Percentiles rank a stretch among this genome's conserved stretches.
These are phyloP conservation scores for Echinochloa phyllopogon DNA, from an alignment of 176 grass and related monocot genomes.

Conservation along the genomic window DNA sequence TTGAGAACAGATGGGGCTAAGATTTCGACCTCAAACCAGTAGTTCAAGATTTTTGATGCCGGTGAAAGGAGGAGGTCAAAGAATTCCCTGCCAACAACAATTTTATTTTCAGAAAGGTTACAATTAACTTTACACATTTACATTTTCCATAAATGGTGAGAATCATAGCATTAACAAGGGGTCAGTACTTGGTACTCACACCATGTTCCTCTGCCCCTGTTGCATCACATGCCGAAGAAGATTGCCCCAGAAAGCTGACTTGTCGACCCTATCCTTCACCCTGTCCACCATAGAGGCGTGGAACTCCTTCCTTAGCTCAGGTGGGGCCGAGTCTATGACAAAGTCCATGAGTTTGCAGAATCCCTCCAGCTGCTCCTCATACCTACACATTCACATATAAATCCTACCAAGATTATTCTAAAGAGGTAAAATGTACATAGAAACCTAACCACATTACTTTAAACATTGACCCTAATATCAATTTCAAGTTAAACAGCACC, in stretches of 20 bases:
- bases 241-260: slow-evolving; percentile 78
- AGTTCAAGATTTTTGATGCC: slow-evolving; percentile 90
- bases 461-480: neutral
- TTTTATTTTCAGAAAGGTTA: neutral
- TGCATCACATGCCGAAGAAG: slow-evolving; percentile 63
- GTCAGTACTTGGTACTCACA: slow-evolving; percentile 65
- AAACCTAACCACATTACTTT: neutral
- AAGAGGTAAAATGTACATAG: neutral
- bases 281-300: slow-evolving; percentile 55
- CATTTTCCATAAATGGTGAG: neutral
- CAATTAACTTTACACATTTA: neutral
- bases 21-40: slow-evolving; percentile 83
- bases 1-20: slow-evolving; percentile 32
- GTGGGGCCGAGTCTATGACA: slow-evolving; percentile 77
- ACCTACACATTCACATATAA: slow-evolving; percentile 55
- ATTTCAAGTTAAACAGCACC: slow-evolving; percentile 40
- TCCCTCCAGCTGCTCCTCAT: slow-evolving; percentile 78
- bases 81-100: slow-evolving; percentile 69
- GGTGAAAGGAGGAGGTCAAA: slow-evolving; percentile 87
- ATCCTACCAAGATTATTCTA: slow-evolving; percentile 7
- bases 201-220: slow-evolving; percentile 85
- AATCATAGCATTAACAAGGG: slow-evolving; percentile 2
- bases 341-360: slow-evolving; percentile 98
- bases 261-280: slow-evolving; percentile 82
- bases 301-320: slow-evolving; percentile 63